Base-by-base conservation (phyloP, 2,329 filamentous ascomycete species). In the Epichloe typhina region DNA sequence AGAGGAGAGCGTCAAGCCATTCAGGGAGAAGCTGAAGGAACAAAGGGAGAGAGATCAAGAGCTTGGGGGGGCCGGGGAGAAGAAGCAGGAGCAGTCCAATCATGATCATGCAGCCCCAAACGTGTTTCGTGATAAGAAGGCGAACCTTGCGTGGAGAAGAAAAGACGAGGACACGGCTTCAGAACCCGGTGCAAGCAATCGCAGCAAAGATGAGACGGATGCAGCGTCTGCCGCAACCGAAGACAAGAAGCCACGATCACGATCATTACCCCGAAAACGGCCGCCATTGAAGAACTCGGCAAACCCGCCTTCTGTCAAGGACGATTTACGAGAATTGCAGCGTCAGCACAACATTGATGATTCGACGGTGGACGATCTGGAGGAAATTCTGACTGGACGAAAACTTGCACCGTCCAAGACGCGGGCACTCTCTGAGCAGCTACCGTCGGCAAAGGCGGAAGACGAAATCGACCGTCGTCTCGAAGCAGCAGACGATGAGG, bases 291-390 rank as follows among this genome's bases (percentile, higher is more conserved):
- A 69, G 54, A 81, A 81, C 63, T 74, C 77, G 3, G 73, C 73
- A 49, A 74, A 69, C 52, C 75, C 70, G 3, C 72, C 75, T 2
- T 76, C 73, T 2, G 77, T 77, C 49, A 74, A 69, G 50, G 76
- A 79, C 51, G 78, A 82, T 55, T 63, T 81, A 31, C 64, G 71
- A 31, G 71, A 76, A 47, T 73, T 82, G 44, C 70, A 77, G 54
- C 69, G 69, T 15, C 66, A 64, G 43, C 72, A 79, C 57, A 70
- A 79, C 49, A 72, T 80, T 26, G 77, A 81, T 17, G 78, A 81
- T 57, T 78, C 75, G 1, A 80, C 77, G 0, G 61, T 80, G n/a
- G 77, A 81, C 46, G 75, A 80, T 53, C 66, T 80, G 33, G 75
- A 75, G 51, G 72, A 75, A 31, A 64, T 80, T 39, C 58, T 79